These are phyloP conservation scores for Epichloe baconii DNA, from an alignment of 2,329 filamentous ascomycete species.

Conservation along the genomic window DNA sequence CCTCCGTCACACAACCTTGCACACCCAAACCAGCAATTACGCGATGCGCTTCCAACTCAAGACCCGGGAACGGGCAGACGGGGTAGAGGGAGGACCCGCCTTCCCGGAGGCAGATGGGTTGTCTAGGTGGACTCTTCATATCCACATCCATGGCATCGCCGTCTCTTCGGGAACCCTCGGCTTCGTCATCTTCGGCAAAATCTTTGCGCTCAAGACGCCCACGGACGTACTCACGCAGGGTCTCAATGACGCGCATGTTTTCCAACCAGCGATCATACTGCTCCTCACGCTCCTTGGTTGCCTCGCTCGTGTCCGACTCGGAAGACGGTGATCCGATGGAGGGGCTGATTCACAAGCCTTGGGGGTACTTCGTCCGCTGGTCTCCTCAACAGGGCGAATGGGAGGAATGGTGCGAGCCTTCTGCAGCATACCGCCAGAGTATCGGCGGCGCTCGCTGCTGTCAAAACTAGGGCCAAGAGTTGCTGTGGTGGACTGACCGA, in stretches of 20 bases:
- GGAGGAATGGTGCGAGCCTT: constrained; percentile 35
- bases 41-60: neutral
- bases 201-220: constrained; percentile 43
- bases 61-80: constrained; percentile 23
- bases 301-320: constrained; percentile 38
- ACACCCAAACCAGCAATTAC: neutral
- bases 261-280: constrained; percentile 53
- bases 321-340: constrained; percentile 41
- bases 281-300: constrained; percentile 44
- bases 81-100: constrained; percentile 26
- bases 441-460: constrained; percentile 48
- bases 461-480: constrained; percentile 58
- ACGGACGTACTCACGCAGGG: constrained; percentile 43
- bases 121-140: constrained; percentile 16
- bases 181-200: constrained; percentile 27
- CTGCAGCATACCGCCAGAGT: constrained; percentile 55
- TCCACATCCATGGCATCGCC: constrained; percentile 26
- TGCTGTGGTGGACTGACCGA: constrained; percentile 55
- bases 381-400: constrained; percentile 22
- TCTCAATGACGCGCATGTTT: constrained; percentile 52
- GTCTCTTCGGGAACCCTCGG: constrained; percentile 9
- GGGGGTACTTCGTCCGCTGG: constrained; percentile 29
- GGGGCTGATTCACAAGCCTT: constrained; percentile 29
- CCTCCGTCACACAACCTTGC: neutral
- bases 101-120: constrained; percentile 13